Evolutionary conservation across 1,284 basidiomycete species (phyloP).

Genomic region (Testicularia cyperi): DNA sequence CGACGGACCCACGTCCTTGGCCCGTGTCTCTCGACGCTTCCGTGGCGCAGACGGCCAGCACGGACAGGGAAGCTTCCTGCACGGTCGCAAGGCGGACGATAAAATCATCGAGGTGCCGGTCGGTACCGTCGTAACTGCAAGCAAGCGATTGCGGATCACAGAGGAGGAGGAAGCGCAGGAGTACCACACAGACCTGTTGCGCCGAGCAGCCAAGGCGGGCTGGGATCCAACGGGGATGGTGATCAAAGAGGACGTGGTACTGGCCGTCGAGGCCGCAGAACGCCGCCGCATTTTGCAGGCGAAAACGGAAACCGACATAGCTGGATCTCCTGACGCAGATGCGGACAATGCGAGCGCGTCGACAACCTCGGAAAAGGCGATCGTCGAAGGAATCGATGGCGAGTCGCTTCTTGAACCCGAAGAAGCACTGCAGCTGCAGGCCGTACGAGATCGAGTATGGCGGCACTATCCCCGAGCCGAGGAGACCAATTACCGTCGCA

Average conservation of each 20-base stretch:
- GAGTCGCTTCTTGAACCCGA: conserved; percentile 33
- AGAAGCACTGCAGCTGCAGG: conserved; percentile 25
- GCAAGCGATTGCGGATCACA: conserved; percentile 17
- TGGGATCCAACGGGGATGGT: conserved; percentile 33
- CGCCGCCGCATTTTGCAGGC: conserved; percentile 1
- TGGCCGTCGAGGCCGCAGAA: conserved; percentile 19
- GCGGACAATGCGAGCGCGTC: not conserved
- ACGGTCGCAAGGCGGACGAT: conserved; percentile 45
- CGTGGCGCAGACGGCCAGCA: conserved; percentile 48
- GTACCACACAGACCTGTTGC: conserved; percentile 42
- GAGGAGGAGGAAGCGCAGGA: conserved; percentile 36
- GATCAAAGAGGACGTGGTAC: conserved; percentile 27
- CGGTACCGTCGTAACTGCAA: conserved; percentile 55
- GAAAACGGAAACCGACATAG: not conserved
- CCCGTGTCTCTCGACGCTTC: conserved; percentile 41
- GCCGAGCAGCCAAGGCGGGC: conserved; percentile 21
- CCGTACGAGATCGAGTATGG: conserved; percentile 52
- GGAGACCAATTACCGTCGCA: conserved; percentile 50
- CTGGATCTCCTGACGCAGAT: not conserved
- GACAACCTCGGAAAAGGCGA: conserved; percentile 1
- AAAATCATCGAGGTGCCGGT: conserved; percentile 54
- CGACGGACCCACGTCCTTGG: conserved; percentile 42
- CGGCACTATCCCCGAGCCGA: conserved; percentile 56
- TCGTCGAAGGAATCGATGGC: conserved; percentile 19
- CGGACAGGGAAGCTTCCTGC: conserved; percentile 53